phyloP scores from a whole-genome alignment of 257 asterid genomes.

The Mitragyna speciosa region DNA sequence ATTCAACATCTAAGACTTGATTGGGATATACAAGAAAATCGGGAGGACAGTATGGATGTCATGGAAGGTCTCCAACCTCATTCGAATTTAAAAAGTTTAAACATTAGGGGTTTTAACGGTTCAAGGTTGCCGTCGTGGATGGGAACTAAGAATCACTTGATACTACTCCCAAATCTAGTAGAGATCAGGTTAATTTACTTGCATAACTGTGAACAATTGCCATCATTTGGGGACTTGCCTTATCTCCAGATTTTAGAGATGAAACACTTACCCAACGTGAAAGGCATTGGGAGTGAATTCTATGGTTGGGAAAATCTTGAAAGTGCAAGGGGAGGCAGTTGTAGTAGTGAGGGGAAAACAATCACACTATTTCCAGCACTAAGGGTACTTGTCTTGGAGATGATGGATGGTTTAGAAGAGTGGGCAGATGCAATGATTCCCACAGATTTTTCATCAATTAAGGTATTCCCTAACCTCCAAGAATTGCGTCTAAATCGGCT shows the following conservation, averaged over 20 bases:
- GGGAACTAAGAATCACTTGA: no score
- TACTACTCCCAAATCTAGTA: neutral
- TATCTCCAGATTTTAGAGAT: neutral
- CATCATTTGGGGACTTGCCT: constrained; percentile 26
- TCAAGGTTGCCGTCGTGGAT: constrained; percentile 32
- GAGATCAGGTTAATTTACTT: neutral
- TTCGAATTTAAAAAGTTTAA: constrained; percentile 17
- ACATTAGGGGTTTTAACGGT: constrained; percentile 3
- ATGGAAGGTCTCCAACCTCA: constrained; percentile 28
- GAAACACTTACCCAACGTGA: neutral
- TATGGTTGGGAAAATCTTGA: constrained; percentile 4
- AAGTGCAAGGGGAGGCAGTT: neutral
- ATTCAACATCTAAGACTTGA: constrained; percentile 10
- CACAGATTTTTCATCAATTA: neutral
- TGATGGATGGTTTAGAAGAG: neutral
- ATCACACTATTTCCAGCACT: neutral
- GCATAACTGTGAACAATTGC: constrained; percentile 7
- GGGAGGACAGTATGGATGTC: neutral
- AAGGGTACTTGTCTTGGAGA: neutral
- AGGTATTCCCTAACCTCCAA: neutral
- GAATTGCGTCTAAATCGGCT: neutral
- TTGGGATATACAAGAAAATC: neutral
- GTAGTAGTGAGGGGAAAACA: no score
- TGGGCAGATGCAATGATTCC: neutral
- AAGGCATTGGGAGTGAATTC: constrained; percentile 17